A percentile compares a stretch with the other conserved stretches of the same genome.
phyloP scores from a whole-genome alignment of 1,284 basidiomycete genomes.

The Ustilago xerochloae region DNA sequence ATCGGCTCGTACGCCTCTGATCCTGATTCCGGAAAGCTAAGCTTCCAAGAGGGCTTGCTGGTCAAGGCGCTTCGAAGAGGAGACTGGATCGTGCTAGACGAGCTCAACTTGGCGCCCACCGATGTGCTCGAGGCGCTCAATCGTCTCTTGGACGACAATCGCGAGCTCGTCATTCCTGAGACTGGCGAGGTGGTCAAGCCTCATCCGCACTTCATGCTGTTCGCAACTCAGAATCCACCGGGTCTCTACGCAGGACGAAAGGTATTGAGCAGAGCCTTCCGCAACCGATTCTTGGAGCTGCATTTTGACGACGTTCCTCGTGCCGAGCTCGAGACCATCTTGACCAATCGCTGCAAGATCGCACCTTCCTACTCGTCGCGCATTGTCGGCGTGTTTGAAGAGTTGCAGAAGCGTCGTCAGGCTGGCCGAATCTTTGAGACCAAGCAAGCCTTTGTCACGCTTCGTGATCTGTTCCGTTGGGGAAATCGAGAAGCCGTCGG shows the following conservation, averaged over 20 bases:
- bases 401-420: constrained; percentile 91
- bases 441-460: constrained; percentile 94
- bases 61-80: constrained; percentile 91
- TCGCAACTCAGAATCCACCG: constrained; percentile 97
- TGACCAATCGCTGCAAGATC: constrained; percentile 63
- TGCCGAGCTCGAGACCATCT: constrained; percentile 88
- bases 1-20: constrained; percentile 96
- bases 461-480: constrained; percentile 98
- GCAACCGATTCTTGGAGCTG: constrained; percentile 98
- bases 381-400: constrained; percentile 91
- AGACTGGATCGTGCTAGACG: constrained; percentile 98
- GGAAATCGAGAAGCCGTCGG: constrained; percentile 84
- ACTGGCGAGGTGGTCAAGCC: constrained; percentile 94
- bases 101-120: constrained; percentile 96
- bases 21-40: constrained; percentile 86
- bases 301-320: constrained; percentile 98
- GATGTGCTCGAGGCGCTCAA: constrained; percentile 98
- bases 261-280: constrained; percentile 92
- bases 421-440: constrained; percentile 94
- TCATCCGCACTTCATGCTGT: constrained; percentile 96
- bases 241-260: constrained; percentile 98
- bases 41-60: constrained; percentile 89
- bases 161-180: constrained; percentile 94
- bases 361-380: constrained; percentile 78
- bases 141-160: constrained; percentile 94